Evolutionary conservation across 768 basidiomycete species (phyloP), one percentile per base, ranked within the genome.

Genomic region (Chalciporus sphaerocephalus): DNA sequence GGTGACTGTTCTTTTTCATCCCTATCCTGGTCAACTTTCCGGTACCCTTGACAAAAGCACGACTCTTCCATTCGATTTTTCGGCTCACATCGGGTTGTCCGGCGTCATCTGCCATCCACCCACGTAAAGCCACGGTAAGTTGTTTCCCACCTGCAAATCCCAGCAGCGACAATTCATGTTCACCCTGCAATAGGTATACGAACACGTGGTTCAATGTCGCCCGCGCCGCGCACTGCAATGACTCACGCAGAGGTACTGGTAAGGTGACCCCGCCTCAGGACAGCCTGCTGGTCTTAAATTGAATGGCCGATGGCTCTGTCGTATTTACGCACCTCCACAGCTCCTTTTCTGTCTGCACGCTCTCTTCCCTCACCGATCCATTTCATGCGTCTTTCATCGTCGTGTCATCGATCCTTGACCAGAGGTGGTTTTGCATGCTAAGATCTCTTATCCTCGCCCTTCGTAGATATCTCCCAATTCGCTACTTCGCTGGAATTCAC

Each of bases 121-220:
- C 57, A 53, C 59, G 59, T 59, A 59, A 61, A n/a, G n/a, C 42
- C 21, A 34, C 41, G 35, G 37, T 37, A 37, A 25, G 41, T 17
- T 38, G 23, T 21, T 51, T 61, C 58, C 38, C 58, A 60, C 57
- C 57, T 48, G 35, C 28, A 30, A 23, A 11, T 27, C 32, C 6
- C 36, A 32, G n/a, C 16, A n/a, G n/a, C n/a, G n/a, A n/a, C 20
- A 34, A 38, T 33, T 48, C 37, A 42, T 54, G 38, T 40, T 48
- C 24, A 1, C 35, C 32, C 48, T 48, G 32, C 28, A 43, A 56
- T 45, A 47, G 48, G 57, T 51, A 60, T 60, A 37, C 36, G 23
- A 17, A 44, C 57, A 59, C 48, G 57, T 56, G 50, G 38, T 36
- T 42, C 34, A 8, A 35, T 20, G 21, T 47, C 46, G 42, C 49